Evolutionary conservation across 176 grass and related monocot genomes (phyloP).

Genomic region (Bromus sterilis): DNA sequence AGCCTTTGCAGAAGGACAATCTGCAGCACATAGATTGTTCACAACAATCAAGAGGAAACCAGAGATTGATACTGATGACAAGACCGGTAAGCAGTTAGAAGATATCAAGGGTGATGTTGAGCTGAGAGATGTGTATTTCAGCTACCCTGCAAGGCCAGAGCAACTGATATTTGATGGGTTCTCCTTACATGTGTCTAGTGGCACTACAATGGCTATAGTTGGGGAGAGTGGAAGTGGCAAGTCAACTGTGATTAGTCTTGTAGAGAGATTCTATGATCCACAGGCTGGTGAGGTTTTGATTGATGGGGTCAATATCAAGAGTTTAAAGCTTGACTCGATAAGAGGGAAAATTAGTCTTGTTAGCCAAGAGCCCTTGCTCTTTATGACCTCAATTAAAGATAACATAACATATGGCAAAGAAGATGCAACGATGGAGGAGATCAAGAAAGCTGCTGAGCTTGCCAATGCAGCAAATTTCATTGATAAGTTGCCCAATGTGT

Average conservation of each 20-base stretch:
- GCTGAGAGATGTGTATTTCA: slow-evolving; percentile 74
- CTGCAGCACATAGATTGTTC: slow-evolving; percentile 79
- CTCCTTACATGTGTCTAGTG: slow-evolving; percentile 54
- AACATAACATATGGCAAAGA: slow-evolving; percentile 90
- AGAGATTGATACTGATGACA: slow-evolving; percentile 64
- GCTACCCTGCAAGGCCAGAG: slow-evolving; percentile 74
- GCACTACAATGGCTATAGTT: slow-evolving; percentile 80
- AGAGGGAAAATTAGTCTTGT: slow-evolving; percentile 79
- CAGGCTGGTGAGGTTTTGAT: slow-evolving; percentile 75
- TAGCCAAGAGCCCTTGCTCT: slow-evolving; percentile 87
- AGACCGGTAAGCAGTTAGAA: slow-evolving; percentile 38
- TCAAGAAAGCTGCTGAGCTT: slow-evolving; percentile 61
- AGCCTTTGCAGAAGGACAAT: slow-evolving; percentile 77
- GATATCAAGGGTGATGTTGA: slow-evolving; percentile 72
- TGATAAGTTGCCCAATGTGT: slow-evolving; percentile 76
- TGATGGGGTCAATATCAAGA: slow-evolving; percentile 77
- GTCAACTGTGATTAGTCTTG: slow-evolving; percentile 76
- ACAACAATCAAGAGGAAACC: slow-evolving; percentile 71
- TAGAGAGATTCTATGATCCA: slow-evolving; percentile 84
- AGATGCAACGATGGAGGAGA: slow-evolving; percentile 67
- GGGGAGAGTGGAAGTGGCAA: slow-evolving; percentile 95
- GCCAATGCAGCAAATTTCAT: slow-evolving; percentile 91
- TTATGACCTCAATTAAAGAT: slow-evolving; percentile 78
- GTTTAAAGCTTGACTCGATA: slow-evolving; percentile 58
- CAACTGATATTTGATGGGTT: slow-evolving; percentile 79